Conservation (phyloP, 371 early-diverging fungal genomes). For the Lichtheimia corymbifera region DNA sequence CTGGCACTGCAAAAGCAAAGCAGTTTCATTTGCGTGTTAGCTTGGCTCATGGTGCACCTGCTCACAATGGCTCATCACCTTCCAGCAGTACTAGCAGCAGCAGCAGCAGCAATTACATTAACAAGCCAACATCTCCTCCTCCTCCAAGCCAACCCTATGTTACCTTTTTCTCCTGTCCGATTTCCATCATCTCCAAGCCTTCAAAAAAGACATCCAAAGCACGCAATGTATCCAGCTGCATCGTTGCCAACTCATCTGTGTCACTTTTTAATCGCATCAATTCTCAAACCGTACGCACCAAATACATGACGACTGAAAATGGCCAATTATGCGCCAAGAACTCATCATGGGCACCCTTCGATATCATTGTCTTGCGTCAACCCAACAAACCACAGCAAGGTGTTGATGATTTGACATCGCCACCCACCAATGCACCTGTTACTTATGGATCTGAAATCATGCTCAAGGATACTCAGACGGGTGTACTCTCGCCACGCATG, state of each 20-base stretch:
- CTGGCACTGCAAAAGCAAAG: conserved; percentile 80
- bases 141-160: conserved; percentile 40
- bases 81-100: conserved; percentile 54
- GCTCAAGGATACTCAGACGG: conserved; percentile 66
- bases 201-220: conserved; percentile 85
- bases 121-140: not conserved
- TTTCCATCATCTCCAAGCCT: conserved; percentile 86
- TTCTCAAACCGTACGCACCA: conserved; percentile 87
- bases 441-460: conserved; percentile 80
- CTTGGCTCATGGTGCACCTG: conserved; percentile 26
- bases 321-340: conserved; percentile 72
- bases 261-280: conserved; percentile 84
- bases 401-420: not conserved
- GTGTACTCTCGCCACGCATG: conserved; percentile 68
- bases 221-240: conserved; percentile 74
- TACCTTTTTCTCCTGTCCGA: conserved; percentile 68
- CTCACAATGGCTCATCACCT: conserved; percentile 53
- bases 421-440: conserved; percentile 43
- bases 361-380: conserved; percentile 61
- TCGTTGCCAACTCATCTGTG: conserved; percentile 67
- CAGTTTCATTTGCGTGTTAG: conserved; percentile 66
- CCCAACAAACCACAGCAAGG: conserved; percentile 24
- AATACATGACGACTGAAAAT: conserved; percentile 66
- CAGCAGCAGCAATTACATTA: conserved; percentile 8
- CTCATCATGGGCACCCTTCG: conserved; percentile 79